phyloP scores from a whole-genome alignment of 2,329 filamentous ascomycete genomes.

The Venturia oleaginea region DNA sequence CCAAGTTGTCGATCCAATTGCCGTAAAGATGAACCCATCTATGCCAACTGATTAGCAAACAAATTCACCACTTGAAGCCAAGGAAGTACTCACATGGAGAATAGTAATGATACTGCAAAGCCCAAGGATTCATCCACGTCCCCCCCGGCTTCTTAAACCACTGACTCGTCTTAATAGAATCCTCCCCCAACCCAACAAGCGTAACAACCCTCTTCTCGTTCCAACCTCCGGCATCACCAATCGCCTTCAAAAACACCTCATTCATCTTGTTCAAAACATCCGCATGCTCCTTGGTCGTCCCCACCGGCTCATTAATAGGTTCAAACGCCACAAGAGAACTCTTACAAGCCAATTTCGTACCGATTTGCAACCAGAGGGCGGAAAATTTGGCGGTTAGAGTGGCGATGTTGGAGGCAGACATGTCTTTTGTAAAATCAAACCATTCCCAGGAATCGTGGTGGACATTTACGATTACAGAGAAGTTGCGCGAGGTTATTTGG shows the following conservation, averaged over 20 bases:
- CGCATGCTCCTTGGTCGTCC: conserved; percentile 41
- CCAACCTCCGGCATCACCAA: conserved; percentile 46
- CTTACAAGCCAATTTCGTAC: conserved; percentile 45
- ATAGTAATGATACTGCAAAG: conserved; percentile 55
- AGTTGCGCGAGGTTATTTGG: conserved; percentile 40
- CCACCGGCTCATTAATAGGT: conserved; percentile 51
- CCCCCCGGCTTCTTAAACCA: conserved; percentile 42
- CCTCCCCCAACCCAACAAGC: conserved; percentile 43
- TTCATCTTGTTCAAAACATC: conserved; percentile 47
- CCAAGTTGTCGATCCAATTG: conserved; percentile 53
- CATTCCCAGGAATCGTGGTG: conserved; percentile 53
- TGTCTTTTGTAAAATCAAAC: conserved; percentile 41
- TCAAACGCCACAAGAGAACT: conserved; percentile 47
- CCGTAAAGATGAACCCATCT: conserved; percentile 31
- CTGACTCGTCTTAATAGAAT: conserved; percentile 43
- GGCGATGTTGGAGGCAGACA: conserved; percentile 36
- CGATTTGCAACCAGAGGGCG: conserved; percentile 50
- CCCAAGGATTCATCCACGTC: conserved; percentile 46
- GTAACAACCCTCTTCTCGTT: conserved; percentile 49
- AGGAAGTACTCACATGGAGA: conserved; percentile 29
- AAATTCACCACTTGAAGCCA: conserved; percentile 21
- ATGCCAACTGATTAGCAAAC: conserved; percentile 23
- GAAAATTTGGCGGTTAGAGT: conserved; percentile 49
- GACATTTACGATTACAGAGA: conserved; percentile 49
- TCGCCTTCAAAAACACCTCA: conserved; percentile 45